These are phyloP conservation scores for Leccinum ochraceum DNA, from an alignment of 768 basidiomycete species.

Conservation along the genomic window DNA sequence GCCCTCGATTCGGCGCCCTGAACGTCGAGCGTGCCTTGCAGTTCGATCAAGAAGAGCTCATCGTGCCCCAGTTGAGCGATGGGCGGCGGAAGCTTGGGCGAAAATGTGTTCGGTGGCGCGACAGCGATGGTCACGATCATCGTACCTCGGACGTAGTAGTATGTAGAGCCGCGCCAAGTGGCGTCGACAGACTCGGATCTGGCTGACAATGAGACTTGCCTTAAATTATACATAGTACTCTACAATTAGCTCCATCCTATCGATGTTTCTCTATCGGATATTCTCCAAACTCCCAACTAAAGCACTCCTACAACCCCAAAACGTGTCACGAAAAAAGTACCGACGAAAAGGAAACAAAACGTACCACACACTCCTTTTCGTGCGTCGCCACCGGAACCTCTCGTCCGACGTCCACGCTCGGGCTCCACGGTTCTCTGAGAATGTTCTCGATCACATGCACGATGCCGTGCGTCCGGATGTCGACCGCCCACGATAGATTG, in stretches of 20 bases:
- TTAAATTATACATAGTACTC: too few relatives aligned
- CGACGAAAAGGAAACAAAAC: constrained; percentile 25
- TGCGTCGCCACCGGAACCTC: constrained; percentile 57
- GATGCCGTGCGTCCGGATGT: constrained; percentile 80
- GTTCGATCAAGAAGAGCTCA: constrained; percentile 81
- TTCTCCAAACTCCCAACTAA: constrained; percentile 68
- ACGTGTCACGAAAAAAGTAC: not conserved
- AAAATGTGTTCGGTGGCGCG: constrained; percentile 35
- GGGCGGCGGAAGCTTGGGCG: constrained; percentile 54
- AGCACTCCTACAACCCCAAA: constrained; percentile 54
- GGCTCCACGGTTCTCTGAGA: constrained; percentile 68
- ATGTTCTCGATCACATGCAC: constrained; percentile 75
- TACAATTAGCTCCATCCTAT: too few relatives aligned
- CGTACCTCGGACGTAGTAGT: not conserved
- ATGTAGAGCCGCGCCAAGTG: too few relatives aligned
- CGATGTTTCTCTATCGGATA: constrained; percentile 21
- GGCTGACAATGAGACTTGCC: too few relatives aligned
- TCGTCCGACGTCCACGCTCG: constrained; percentile 58
- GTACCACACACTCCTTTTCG: constrained; percentile 73
- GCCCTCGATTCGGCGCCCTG: constrained; percentile 52
- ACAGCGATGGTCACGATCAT: constrained; percentile 70
- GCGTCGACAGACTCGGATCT: too few relatives aligned
- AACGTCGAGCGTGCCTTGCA: constrained; percentile 82
- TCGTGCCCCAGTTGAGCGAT: constrained; percentile 76
- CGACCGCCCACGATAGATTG: constrained; percentile 81